Conservation (phyloP, 345 rosid species). For the Luvunga scandens region DNA sequence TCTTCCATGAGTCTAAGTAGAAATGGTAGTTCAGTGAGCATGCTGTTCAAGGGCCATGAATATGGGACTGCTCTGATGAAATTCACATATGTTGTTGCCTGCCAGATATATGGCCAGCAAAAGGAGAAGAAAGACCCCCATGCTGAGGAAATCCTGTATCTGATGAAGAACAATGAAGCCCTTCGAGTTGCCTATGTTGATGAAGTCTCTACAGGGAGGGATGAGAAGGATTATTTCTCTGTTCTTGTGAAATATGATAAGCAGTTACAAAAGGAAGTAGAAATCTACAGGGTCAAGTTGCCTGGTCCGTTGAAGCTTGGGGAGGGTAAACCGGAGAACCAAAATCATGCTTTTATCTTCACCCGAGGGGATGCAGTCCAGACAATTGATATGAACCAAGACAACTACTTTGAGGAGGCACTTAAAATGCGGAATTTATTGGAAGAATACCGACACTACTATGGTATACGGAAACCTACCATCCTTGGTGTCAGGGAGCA, state of each 20-base stretch:
- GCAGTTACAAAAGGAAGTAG: conserved; percentile 76
- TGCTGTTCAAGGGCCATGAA: conserved; percentile 76
- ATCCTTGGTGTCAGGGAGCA: conserved; percentile 96
- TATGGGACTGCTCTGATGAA: conserved; percentile 94
- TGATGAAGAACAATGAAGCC: conserved; percentile 90
- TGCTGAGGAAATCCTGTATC: conserved; percentile 77
- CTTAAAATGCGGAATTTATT: conserved; percentile 92
- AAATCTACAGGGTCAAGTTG: conserved; percentile 84
- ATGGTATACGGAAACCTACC: conserved; percentile 81
- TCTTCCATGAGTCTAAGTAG: conserved; percentile 64
- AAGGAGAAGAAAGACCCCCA: conserved; percentile 85
- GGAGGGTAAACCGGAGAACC: conserved; percentile 98
- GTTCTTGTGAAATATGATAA: conserved; percentile 94
- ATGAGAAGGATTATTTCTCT: conserved; percentile 71
- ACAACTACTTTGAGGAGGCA: conserved; percentile 96
- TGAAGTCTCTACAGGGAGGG: conserved; percentile 64
- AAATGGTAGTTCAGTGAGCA: conserved; percentile 54
- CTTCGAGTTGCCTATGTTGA: conserved; percentile 96
- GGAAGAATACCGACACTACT: conserved; percentile 73
- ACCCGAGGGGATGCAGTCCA: conserved; percentile 98
- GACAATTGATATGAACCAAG: conserved; percentile 99
- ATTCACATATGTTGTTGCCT: conserved; percentile 88
- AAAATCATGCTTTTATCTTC: conserved; percentile 93
- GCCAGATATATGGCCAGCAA: conserved; percentile 94
- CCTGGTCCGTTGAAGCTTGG: conserved; percentile 98